These are phyloP conservation scores for Yueomyces sinensis DNA, from an alignment of 805 yeast genomes.

Conservation along the genomic window DNA sequence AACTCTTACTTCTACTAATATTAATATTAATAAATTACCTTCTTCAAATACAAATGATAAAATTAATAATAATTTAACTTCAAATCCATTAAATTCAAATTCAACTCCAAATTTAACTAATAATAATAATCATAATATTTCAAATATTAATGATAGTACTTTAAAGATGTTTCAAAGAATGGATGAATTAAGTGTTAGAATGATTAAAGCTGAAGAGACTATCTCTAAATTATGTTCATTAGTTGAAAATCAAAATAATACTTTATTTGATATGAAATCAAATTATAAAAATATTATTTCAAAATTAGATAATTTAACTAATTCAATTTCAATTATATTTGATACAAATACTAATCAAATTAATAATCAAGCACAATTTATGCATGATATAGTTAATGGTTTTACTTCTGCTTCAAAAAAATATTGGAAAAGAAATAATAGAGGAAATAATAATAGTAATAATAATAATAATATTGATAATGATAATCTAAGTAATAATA, in stretches of 20 bases:
- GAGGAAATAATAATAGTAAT: slow-evolving; percentile 1
- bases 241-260: slow-evolving; percentile 12
- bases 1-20: not conserved
- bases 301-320: not conserved
- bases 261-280: no score
- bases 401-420: no score
- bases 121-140: not conserved
- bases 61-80: no score
- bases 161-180: slow-evolving; percentile 20
- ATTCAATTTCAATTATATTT: not conserved
- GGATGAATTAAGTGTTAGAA: slow-evolving; percentile 21
- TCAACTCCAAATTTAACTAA: not conserved
- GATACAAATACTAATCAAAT: not conserved
- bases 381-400: no score
- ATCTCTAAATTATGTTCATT: slow-evolving; percentile 14
- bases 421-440: no score
- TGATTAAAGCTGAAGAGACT: slow-evolving; percentile 21
- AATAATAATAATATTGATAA: not conserved
- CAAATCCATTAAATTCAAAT: not conserved
- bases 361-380: no score
- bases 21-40: no score
- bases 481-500: slow-evolving; percentile 1
- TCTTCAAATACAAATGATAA: not conserved
- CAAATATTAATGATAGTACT: not conserved
- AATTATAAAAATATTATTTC: no score